These are phyloP conservation scores for Tubosaeta sp. DNA, from an alignment of 768 basidiomycete genomes.

Conservation along the genomic window DNA sequence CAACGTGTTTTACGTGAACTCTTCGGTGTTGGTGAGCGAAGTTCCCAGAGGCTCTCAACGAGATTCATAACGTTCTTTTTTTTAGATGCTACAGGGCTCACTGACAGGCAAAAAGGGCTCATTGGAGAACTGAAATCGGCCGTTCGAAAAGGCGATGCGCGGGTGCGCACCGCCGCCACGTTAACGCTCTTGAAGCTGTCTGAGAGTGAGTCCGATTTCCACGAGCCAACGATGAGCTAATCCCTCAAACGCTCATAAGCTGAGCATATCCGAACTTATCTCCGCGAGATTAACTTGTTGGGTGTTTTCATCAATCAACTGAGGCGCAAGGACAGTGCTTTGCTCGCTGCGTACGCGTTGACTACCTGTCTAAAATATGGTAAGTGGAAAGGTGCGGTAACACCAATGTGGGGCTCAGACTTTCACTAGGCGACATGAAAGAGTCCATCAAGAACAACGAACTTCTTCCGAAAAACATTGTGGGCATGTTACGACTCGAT, in stretches of 20 bases:
- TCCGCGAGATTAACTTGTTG: slow-evolving; percentile 8
- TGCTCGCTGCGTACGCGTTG: slow-evolving; percentile 23
- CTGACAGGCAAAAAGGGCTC: slow-evolving; percentile 2
- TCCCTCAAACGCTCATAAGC: slow-evolving; percentile 1
- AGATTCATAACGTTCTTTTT: not conserved
- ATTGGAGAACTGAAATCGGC: slow-evolving; percentile 9
- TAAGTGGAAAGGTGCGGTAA: not conserved
- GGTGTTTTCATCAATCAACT: slow-evolving; percentile 14
- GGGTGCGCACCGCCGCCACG: slow-evolving; percentile 22
- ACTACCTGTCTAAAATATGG: slow-evolving; percentile 12
- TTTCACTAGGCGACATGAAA: slow-evolving; percentile 12
- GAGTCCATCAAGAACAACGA: slow-evolving; percentile 5
- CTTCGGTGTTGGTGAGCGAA: slow-evolving; percentile 17
- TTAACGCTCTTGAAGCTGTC: slow-evolving; percentile 20
- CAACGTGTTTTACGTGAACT: slow-evolving; percentile 5
- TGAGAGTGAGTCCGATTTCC: slow-evolving; percentile 9
- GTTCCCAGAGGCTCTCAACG: not conserved
- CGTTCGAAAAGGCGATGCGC: not conserved
- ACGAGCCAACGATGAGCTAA: not conserved
- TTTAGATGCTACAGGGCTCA: slow-evolving; percentile 7
- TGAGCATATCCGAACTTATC: slow-evolving; percentile 1
- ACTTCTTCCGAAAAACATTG: slow-evolving; percentile 13
- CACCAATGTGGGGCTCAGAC: not conserved
- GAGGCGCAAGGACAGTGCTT: slow-evolving; percentile 10
- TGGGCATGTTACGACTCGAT: slow-evolving; percentile 21